Percentiles rank a stretch among this genome's conserved stretches.
phyloP scores from a whole-genome alignment of 2,329 filamentous ascomycete genomes.

The Beauveria sp. region DNA sequence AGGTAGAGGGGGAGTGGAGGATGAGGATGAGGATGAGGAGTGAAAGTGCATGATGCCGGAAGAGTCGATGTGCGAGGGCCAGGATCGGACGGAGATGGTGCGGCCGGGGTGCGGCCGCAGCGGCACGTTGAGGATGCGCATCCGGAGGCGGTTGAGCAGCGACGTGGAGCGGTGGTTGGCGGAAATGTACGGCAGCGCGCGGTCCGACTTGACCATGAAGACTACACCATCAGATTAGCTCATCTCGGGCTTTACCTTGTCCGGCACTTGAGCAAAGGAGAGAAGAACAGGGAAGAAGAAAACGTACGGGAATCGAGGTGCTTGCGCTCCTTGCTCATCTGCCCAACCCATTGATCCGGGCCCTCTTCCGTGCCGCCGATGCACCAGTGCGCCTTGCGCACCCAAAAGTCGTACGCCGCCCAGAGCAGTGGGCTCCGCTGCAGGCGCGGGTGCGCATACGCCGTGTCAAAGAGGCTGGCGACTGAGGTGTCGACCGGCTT shows the following conservation, averaged over 20 bases:
- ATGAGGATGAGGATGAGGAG: no score
- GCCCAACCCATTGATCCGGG: slow-evolving; percentile 40
- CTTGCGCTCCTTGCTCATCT: slow-evolving; percentile 30
- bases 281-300: neutral
- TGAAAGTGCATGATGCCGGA: slow-evolving; percentile 30
- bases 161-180: slow-evolving; percentile 26
- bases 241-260: no score
- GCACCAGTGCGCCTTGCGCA: slow-evolving; percentile 33
- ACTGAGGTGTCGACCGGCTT: slow-evolving; percentile 40
- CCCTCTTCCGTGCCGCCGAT: slow-evolving; percentile 39
- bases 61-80: slow-evolving; percentile 31
- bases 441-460: slow-evolving; percentile 40
- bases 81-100: slow-evolving; percentile 36
- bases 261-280: no score
- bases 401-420: slow-evolving; percentile 38
- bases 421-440: slow-evolving; percentile 35
- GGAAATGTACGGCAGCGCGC: slow-evolving; percentile 36
- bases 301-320: slow-evolving; percentile 27
- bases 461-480: slow-evolving; percentile 43
- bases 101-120: slow-evolving; percentile 30
- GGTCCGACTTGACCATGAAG: slow-evolving; percentile 36
- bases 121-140: slow-evolving; percentile 30
- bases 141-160: slow-evolving; percentile 27
- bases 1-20: no score
- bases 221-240: slow-evolving; percentile 20